These are phyloP conservation scores for Calycina herbarum DNA, from an alignment of 2,329 filamentous ascomycete species.

Conservation along the genomic window DNA sequence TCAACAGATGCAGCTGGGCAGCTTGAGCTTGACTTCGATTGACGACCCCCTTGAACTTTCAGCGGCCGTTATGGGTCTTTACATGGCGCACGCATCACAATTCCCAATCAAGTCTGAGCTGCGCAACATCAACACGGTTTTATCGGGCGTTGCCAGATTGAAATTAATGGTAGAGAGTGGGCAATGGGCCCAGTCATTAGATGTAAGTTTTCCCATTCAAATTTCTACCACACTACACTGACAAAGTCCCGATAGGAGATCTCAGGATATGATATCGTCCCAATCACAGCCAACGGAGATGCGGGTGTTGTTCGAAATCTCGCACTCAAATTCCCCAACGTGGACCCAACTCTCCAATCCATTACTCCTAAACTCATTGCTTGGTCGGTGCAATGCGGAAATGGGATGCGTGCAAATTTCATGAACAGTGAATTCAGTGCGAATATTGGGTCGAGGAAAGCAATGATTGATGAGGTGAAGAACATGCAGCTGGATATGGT, in stretches of 20 bases:
- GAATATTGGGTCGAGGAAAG: constrained; percentile 62
- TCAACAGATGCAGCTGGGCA: constrained; percentile 37
- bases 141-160: not conserved
- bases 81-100: constrained; percentile 35
- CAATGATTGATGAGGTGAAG: constrained; percentile 70
- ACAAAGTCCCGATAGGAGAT: constrained; percentile 58
- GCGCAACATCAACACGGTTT: constrained; percentile 52
- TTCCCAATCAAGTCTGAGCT: constrained; percentile 52
- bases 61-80: constrained; percentile 61
- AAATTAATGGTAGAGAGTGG: constrained; percentile 51
- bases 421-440: constrained; percentile 71
- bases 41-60: constrained; percentile 67
- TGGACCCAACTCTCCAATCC: constrained; percentile 79
- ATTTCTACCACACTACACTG: constrained; percentile 16
- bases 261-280: constrained; percentile 73
- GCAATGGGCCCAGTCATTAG: constrained; percentile 61
- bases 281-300: constrained; percentile 72
- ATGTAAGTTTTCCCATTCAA: constrained; percentile 53
- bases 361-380: constrained; percentile 90
- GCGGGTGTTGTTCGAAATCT: constrained; percentile 75
- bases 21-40: constrained; percentile 63
- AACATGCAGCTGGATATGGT: constrained; percentile 87
- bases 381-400: constrained; percentile 89
- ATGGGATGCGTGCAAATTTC: constrained; percentile 72
- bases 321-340: constrained; percentile 76